Percentiles rank a stretch among this genome's conserved stretches.
Evolutionary conservation across 192 early-diverging fungal species (phyloP).

Genomic region (Coemansia sp.): DNA sequence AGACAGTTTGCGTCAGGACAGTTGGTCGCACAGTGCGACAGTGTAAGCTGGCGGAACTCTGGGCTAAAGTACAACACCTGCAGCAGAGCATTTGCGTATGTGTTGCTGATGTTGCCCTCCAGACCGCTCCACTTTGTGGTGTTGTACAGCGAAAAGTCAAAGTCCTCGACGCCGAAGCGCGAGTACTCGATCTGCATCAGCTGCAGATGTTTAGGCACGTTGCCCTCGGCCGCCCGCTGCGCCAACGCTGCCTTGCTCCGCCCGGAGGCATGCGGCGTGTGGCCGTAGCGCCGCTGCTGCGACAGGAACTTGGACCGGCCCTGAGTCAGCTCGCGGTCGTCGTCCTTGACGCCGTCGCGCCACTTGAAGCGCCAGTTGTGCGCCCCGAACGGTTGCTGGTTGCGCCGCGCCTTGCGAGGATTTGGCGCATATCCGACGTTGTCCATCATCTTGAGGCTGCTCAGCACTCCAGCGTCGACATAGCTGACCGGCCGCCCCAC

Average conservation of each 20-base stretch:
- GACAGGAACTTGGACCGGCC: conserved; percentile 47
- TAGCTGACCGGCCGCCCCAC: conserved; percentile 71
- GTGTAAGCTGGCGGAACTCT: conserved; percentile 65
- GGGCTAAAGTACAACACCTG: conserved; percentile 79
- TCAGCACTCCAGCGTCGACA: conserved; percentile 74
- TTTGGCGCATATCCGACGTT: conserved; percentile 95
- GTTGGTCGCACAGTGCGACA: conserved; percentile 66
- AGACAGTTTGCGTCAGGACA: conserved; percentile 81
- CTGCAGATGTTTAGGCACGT: conserved; percentile 43
- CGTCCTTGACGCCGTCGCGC: conserved; percentile 21
- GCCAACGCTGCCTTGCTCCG: not conserved
- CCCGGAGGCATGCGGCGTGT: not conserved
- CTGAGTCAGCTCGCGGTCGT: conserved; percentile 46
- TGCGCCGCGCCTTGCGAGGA: conserved; percentile 71
- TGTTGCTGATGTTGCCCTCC: conserved; percentile 88
- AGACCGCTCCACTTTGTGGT: conserved; percentile 81
- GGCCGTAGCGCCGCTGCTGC: conserved; percentile 41
- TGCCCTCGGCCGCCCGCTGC: conserved; percentile 8
- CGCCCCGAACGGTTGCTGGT: conserved; percentile 59
- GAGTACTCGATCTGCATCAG: conserved; percentile 57
- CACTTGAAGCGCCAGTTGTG: conserved; percentile 31
- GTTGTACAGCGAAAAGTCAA: conserved; percentile 99
- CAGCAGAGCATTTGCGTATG: conserved; percentile 87
- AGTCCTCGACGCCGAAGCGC: conserved; percentile 96
- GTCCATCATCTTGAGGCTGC: conserved; percentile 84